Percentiles rank a stretch among this genome's conserved stretches.
Evolutionary conservation across 257 asterid genomes (phyloP).

Genomic region (Sherardia arvensis): DNA sequence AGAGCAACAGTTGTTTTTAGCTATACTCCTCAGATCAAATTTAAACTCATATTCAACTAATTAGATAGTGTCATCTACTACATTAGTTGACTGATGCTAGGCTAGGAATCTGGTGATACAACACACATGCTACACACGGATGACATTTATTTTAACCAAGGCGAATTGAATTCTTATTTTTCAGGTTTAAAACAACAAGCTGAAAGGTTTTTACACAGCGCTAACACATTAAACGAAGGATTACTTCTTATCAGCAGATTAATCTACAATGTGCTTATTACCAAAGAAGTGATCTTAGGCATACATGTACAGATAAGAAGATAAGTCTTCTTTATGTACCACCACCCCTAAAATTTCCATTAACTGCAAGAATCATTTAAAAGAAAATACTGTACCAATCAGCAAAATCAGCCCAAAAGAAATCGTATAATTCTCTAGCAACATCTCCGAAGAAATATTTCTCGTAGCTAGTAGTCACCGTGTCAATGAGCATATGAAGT

Average conservation of each 20-base stretch:
- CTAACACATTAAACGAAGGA: not conserved
- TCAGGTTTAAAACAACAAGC: not conserved
- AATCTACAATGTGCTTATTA: not conserved
- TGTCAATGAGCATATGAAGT: slow-evolving; percentile 79
- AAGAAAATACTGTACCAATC: slow-evolving; percentile 56
- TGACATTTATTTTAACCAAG: too few relatives aligned
- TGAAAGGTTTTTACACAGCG: not conserved
- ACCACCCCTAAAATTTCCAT: not conserved
- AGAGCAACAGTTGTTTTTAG: not conserved
- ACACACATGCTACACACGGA: not conserved
- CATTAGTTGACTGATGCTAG: not conserved
- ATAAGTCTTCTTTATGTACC: not conserved
- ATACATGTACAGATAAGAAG: not conserved
- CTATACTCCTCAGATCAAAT: not conserved
- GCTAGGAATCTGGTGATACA: not conserved
- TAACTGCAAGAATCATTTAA: not conserved
- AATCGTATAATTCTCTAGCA: slow-evolving; percentile 83
- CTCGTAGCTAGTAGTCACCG: slow-evolving; percentile 73
- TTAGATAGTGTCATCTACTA: not conserved
- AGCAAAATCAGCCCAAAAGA: slow-evolving; percentile 97
- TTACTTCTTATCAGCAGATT: not conserved
- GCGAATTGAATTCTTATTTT: not conserved
- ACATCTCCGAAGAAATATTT: slow-evolving; percentile 88
- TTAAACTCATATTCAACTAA: not conserved
- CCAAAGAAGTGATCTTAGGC: not conserved